Percentiles rank a stretch among this genome's conserved stretches.
Evolutionary conservation across 768 basidiomycete species (phyloP).

Genomic region (Pleurotus tuber-regium): DNA sequence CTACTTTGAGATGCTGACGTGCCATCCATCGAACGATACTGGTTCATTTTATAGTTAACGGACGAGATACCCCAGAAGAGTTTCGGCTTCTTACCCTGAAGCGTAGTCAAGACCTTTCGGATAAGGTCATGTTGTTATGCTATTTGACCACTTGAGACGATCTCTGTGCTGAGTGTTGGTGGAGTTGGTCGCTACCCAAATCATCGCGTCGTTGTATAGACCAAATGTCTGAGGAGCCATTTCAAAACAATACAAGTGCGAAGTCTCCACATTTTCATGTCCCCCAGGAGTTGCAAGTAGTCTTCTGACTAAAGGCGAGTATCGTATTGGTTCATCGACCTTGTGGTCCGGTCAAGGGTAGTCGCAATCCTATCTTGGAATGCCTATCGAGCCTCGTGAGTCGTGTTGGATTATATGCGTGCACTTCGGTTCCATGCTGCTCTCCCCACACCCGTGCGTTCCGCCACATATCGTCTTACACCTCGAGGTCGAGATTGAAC

Average conservation of each 20-base stretch:
- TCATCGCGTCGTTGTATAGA: no score
- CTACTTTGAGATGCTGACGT: not conserved
- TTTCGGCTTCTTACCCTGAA: no score
- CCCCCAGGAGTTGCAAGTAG: not conserved
- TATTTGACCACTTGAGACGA: not conserved
- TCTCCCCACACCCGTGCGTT: not conserved
- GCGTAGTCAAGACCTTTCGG: no score
- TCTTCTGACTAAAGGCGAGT: not conserved
- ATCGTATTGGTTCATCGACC: not conserved
- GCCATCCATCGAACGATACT: not conserved
- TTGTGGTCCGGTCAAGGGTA: not conserved
- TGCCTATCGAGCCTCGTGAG: not conserved
- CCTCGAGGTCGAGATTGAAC: no score
- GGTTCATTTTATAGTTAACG: not conserved
- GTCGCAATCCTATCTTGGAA: no score
- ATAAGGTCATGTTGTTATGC: no score
- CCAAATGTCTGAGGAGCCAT: no score
- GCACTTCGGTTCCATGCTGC: not conserved
- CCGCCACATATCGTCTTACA: no score
- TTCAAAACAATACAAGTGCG: not conserved
- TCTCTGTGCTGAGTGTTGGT: not conserved
- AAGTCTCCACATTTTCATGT: not conserved
- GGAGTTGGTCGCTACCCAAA: not conserved
- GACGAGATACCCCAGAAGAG: no score
- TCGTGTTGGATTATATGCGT: not conserved